phyloP scores from a whole-genome alignment of 129 eudicot species.

The Ambrosia trifida region DNA sequence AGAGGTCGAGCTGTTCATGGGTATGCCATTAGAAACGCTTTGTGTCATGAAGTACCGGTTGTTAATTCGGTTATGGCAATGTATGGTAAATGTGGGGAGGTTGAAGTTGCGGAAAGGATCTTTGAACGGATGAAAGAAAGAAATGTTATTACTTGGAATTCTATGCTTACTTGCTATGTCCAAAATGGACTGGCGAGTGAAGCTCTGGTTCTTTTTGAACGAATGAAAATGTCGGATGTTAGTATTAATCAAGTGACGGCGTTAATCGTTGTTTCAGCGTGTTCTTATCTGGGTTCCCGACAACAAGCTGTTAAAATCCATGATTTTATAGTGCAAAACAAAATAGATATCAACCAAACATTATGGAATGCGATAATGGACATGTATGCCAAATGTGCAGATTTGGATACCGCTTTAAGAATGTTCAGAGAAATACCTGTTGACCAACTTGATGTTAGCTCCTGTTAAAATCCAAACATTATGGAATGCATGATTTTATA shows the following conservation, averaged over 20 bases:
- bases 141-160: constrained; percentile 33
- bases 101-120: constrained; percentile 31
- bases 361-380: constrained; percentile 50
- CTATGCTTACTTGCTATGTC: constrained; percentile 38
- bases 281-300: constrained; percentile 34
- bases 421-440: constrained; percentile 32
- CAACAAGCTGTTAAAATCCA: constrained; percentile 32
- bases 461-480: constrained; percentile 40
- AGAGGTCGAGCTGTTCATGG: constrained; percentile 39
- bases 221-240: constrained; percentile 23
- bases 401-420: constrained; percentile 40
- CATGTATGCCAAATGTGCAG: constrained; percentile 68
- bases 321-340: constrained; percentile 21
- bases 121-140: constrained; percentile 23
- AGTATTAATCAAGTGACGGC: constrained; percentile 40
- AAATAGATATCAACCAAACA: constrained; percentile 33
- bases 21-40: constrained; percentile 26
- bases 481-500: constrained; percentile 27
- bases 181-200: constrained; percentile 38
- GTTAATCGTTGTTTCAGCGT: constrained; percentile 41
- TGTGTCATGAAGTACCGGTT: constrained; percentile 35
- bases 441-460: constrained; percentile 42
- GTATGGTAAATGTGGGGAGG: constrained; percentile 49
- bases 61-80: constrained; percentile 45
- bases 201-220: constrained; percentile 49